These are phyloP conservation scores for Mycena pura DNA, from an alignment of 768 basidiomycete genomes.

Conservation along the genomic window DNA sequence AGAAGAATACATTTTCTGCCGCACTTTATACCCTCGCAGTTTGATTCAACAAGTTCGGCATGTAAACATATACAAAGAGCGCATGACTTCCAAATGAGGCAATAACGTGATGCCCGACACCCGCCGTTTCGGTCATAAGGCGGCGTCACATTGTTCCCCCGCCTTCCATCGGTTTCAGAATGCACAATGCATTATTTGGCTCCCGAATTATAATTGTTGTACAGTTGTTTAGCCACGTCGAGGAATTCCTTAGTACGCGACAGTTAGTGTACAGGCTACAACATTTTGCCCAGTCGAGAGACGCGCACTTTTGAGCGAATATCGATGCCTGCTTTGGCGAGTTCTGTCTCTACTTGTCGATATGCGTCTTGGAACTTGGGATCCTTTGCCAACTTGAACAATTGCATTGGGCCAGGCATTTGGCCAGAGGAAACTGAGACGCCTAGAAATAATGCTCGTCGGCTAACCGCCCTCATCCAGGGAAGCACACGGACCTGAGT, in stretches of 20 bases:
- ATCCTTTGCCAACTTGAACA: conserved; percentile 61
- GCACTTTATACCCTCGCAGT: no score
- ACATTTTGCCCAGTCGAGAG: not conserved
- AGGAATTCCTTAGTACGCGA: no score
- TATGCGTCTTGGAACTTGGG: conserved; percentile 59
- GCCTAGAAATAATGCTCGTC: conserved; percentile 13
- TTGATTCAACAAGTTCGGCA: no score
- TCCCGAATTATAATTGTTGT: no score
- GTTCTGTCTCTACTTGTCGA: conserved; percentile 51
- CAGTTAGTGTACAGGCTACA: no score
- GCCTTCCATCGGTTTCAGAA: no score
- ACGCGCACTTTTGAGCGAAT: conserved; percentile 56
- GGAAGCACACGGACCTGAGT: conserved; percentile 15
- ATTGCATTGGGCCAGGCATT: conserved; percentile 42
- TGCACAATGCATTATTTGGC: no score
- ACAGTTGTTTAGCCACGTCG: no score
- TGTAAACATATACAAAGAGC: not conserved
- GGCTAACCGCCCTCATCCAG: not conserved
- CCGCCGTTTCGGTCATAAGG: conserved; percentile 1
- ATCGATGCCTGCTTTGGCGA: conserved; percentile 68
- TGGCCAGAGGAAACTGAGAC: conserved; percentile 15
- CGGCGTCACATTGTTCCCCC: not conserved
- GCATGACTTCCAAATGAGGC: not conserved
- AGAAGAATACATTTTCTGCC: not conserved
- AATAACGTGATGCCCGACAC: conserved; percentile 13